These are phyloP conservation scores for Solanum hybrid DNA, from an alignment of 305 asterid genomes.

Conservation along the genomic window DNA sequence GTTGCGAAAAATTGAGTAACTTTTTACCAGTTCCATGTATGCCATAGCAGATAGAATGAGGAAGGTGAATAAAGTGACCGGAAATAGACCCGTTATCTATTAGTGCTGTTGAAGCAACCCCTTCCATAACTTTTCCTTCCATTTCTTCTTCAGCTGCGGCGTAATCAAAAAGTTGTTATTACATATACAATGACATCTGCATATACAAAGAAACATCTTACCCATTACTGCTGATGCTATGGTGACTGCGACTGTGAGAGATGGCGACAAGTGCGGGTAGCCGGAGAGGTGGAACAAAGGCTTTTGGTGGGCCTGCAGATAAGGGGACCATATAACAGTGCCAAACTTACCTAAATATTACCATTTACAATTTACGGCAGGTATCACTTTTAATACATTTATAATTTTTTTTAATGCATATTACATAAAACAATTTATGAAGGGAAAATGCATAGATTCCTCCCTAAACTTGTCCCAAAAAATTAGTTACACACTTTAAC, in stretches of 20 bases:
- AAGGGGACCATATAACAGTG: not conserved
- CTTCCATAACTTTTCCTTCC: slow-evolving; percentile 55
- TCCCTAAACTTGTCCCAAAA: too few species aligned
- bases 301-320: not conserved
- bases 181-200: not conserved
- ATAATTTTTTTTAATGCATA: not conserved
- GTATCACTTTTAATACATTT: too few species aligned
- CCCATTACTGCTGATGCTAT: not conserved
- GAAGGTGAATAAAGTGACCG: slow-evolving; percentile 92
- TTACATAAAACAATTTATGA: too few species aligned
- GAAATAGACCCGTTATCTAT: slow-evolving; percentile 79
- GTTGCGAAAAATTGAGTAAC: not conserved
- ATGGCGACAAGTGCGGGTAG: not conserved
- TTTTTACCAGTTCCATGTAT: slow-evolving; percentile 74
- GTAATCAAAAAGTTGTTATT: not conserved
- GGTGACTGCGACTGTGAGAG: not conserved
- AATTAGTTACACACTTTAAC: too few species aligned
- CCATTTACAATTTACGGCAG: not conserved
- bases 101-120: slow-evolving; percentile 87
- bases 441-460: too few species aligned
- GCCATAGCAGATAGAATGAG: slow-evolving; percentile 74
- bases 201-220: not conserved
- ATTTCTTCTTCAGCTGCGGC: slow-evolving; percentile 25
- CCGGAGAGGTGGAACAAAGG: not conserved
- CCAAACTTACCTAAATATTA: not conserved